Base-by-base conservation (phyloP, 1,284 basidiomycete genomes). In the Pseudozyma tsukubaensis region DNA sequence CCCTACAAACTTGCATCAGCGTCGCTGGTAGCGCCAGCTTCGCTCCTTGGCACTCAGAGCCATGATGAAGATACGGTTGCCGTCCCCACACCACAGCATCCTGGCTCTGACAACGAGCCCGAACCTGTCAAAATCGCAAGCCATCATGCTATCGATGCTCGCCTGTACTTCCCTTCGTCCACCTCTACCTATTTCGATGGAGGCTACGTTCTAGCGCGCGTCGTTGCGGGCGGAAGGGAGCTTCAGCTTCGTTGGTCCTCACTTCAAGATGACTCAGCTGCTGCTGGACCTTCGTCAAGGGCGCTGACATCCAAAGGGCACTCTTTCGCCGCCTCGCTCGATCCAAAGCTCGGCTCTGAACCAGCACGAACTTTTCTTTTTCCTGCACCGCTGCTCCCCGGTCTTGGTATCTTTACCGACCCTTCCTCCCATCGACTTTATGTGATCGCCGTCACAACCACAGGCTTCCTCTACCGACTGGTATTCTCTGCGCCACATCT, bases 391-490 rank as follows among this genome's bases (percentile, higher is more conserved):
- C 32, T 81, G 47, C 55, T 81, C 1, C 68, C 76, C 3, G 54
- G 68, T 39, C 37, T 81, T 7, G 77, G 76, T 35, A 7, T 79
- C 13, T 76, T 68, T 32, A 63, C 68, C 21, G 79, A 81, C 45
- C 59, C 56, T 0, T 34, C 54, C 13, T 59, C 71, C 5, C 64
- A 62, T 45, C 47, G 59, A 35, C 60, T 81, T 9, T 64, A 75
- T 52, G 50, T 81, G n/a, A 50, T 79, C 24, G 77, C 69, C 18
- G 65, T 77, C 48, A 78, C 79, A 0, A 61, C 59, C 7, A 70
- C 74, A 4, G 79, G 77, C 18, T 73, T 65, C 39, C 59, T 81
- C 39, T 78, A 76, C 47, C 73, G 76, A 48, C 74, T 81, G 18
- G 48, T 50, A 13, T 71, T 81, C 35, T 59, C 69, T 1, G 49